A percentile compares a stretch with the other conserved stretches of the same genome.
These are phyloP conservation scores for Candida sakaeoensis DNA, from an alignment of 805 yeast species.

Conservation along the genomic window DNA sequence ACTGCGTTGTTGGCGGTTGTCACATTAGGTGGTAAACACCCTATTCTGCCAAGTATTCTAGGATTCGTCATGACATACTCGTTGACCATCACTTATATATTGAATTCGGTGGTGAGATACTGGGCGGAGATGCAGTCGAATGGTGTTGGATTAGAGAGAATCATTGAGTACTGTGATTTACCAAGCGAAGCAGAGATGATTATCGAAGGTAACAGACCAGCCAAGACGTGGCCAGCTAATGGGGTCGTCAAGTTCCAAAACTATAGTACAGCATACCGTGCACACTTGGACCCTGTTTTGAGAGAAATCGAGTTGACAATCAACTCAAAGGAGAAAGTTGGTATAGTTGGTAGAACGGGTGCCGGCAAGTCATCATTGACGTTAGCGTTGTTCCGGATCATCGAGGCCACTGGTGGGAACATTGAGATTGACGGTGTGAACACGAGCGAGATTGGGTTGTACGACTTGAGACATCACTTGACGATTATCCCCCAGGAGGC, in stretches of 20 bases:
- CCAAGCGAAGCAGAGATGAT: constrained; percentile 44
- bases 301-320: constrained; percentile 62
- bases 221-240: constrained; percentile 61
- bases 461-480: constrained; percentile 70
- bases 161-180: constrained; percentile 34
- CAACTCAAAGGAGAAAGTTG: constrained; percentile 77
- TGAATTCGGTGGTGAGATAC: constrained; percentile 28
- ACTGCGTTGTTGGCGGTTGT: constrained; percentile 25
- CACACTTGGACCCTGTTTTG: constrained; percentile 75
- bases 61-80: constrained; percentile 38
- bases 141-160: constrained; percentile 33
- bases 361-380: constrained; percentile 92
- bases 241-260: constrained; percentile 67
- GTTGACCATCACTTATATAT: constrained; percentile 26
- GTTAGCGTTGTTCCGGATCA: constrained; percentile 77
- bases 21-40: constrained; percentile 20
- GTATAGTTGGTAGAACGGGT: constrained; percentile 96
- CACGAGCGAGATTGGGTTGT: constrained; percentile 66
- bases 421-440: constrained; percentile 70
- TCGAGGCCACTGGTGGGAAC: constrained; percentile 70
- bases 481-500: constrained; percentile 94
- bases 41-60: constrained; percentile 29
- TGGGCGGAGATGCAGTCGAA: constrained; percentile 35
- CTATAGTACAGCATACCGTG: constrained; percentile 83
- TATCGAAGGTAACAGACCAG: constrained; percentile 33